phyloP scores from a whole-genome alignment of 2,329 filamentous ascomycete species.

The Epicoccum sorghinum region DNA sequence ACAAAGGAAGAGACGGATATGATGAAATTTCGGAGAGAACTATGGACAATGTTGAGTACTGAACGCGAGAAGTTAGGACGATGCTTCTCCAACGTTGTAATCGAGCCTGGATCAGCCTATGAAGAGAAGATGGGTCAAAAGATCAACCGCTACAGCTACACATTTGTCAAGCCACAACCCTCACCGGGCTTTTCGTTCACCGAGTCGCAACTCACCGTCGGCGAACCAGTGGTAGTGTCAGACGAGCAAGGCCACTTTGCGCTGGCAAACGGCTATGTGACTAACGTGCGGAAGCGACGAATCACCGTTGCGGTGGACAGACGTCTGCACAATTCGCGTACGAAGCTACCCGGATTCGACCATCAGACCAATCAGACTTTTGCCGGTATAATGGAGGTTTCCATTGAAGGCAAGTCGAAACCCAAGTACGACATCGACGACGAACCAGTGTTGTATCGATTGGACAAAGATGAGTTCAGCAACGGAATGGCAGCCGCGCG shows the following conservation, averaged over 20 bases:
- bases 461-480: slow-evolving; percentile 98
- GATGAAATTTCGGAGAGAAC: slow-evolving; percentile 82
- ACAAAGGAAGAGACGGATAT: slow-evolving; percentile 94
- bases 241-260: slow-evolving; percentile 96
- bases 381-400: slow-evolving; percentile 87
- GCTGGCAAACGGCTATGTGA: slow-evolving; percentile 88
- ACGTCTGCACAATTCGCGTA: slow-evolving; percentile 83
- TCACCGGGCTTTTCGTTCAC: slow-evolving; percentile 77
- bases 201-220: slow-evolving; percentile 84
- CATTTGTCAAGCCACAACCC: slow-evolving; percentile 73
- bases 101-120: slow-evolving; percentile 75
- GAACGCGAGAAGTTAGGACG: slow-evolving; percentile 88
- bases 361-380: slow-evolving; percentile 81
- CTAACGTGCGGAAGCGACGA: slow-evolving; percentile 72
- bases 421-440: slow-evolving; percentile 51
- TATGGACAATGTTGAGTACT: slow-evolving; percentile 93
- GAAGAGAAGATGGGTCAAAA: slow-evolving; percentile 74
- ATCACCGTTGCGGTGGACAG: slow-evolving; percentile 92
- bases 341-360: slow-evolving; percentile 77
- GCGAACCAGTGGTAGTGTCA: slow-evolving; percentile 94
- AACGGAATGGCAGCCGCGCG: slow-evolving; percentile 95
- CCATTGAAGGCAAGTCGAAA: slow-evolving; percentile 55
- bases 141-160: slow-evolving; percentile 92
- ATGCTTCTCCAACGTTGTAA: slow-evolving; percentile 86
- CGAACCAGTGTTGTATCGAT: slow-evolving; percentile 72